These are phyloP conservation scores for Leccinum boreale DNA, from an alignment of 768 basidiomycete species.

Conservation along the genomic window DNA sequence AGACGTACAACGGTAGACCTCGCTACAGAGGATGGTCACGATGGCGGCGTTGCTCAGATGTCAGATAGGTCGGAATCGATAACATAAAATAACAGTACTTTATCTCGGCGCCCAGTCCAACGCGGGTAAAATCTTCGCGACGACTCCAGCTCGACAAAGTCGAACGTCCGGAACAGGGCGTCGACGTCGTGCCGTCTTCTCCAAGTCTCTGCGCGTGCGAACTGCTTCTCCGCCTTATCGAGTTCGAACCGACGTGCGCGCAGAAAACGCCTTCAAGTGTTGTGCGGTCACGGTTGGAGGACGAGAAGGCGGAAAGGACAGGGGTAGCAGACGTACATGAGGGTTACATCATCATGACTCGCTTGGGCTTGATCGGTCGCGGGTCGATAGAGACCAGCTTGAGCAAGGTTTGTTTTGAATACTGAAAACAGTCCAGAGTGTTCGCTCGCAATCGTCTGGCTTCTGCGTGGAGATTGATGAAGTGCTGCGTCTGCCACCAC, in stretches of 20 bases:
- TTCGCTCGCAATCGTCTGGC: neutral
- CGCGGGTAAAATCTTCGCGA: constrained; percentile 69
- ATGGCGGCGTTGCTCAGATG: neutral
- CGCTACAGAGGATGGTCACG: constrained; percentile 35
- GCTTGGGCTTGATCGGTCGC: constrained; percentile 32
- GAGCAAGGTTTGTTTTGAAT: constrained; percentile 52
- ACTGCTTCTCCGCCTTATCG: constrained; percentile 64
- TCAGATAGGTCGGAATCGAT: neutral
- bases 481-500: neutral
- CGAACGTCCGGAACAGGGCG: constrained; percentile 59
- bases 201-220: constrained; percentile 67
- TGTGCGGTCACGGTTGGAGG: neutral
- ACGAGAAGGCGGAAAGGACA: neutral
- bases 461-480: neutral
- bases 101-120: constrained; percentile 79
- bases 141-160: constrained; percentile 54
- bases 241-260: constrained; percentile 72
- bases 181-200: constrained; percentile 58
- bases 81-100: constrained; percentile 37
- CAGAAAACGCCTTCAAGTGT: constrained; percentile 65
- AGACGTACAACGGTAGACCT: constrained; percentile 76
- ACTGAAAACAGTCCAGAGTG: constrained; percentile 28
- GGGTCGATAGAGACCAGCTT: constrained; percentile 51
- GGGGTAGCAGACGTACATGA: constrained; percentile 48
- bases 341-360: constrained; percentile 62